phyloP scores from a whole-genome alignment of 768 basidiomycete genomes.

The Russula ochroleuca region DNA sequence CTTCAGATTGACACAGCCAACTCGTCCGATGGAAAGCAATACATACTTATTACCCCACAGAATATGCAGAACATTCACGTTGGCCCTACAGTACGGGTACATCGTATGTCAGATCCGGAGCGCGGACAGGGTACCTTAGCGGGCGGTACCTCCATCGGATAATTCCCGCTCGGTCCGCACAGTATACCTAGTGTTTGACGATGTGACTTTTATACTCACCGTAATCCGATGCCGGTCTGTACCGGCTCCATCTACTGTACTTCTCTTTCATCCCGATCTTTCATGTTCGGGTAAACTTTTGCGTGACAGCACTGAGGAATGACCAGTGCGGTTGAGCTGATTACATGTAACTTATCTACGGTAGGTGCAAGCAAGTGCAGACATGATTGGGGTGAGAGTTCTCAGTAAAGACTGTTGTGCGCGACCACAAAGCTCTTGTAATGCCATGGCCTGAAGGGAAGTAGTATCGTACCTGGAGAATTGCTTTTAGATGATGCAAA shows the following conservation, averaged over 20 bases:
- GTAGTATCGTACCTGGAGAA: no score
- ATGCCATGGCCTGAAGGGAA: no score
- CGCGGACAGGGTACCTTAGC: slow-evolving; percentile 53
- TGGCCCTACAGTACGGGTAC: slow-evolving; percentile 67
- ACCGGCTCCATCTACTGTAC: background rate
- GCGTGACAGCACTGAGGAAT: background rate
- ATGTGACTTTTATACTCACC: background rate
- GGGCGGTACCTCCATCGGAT: slow-evolving; percentile 29
- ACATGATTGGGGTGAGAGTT: no score
- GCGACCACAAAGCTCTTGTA: no score
- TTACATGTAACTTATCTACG: no score
- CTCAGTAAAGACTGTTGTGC: no score
- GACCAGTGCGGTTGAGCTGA: background rate
- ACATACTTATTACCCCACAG: slow-evolving; percentile 94
- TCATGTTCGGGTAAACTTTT: background rate
- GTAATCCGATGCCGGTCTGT: slow-evolving; percentile 6
- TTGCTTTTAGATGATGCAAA: no score
- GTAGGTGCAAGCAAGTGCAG: no score
- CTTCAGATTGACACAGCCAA: slow-evolving; percentile 84
- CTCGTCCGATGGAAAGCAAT: slow-evolving; percentile 83
- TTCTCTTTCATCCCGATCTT: background rate
- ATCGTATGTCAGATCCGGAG: slow-evolving; percentile 75
- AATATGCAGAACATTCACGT: slow-evolving; percentile 74
- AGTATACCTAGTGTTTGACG: background rate
- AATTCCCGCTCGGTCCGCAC: background rate